Conservation (phyloP, 176 grass and related monocot genomes). For the Hsuehochloa calcarea region DNA sequence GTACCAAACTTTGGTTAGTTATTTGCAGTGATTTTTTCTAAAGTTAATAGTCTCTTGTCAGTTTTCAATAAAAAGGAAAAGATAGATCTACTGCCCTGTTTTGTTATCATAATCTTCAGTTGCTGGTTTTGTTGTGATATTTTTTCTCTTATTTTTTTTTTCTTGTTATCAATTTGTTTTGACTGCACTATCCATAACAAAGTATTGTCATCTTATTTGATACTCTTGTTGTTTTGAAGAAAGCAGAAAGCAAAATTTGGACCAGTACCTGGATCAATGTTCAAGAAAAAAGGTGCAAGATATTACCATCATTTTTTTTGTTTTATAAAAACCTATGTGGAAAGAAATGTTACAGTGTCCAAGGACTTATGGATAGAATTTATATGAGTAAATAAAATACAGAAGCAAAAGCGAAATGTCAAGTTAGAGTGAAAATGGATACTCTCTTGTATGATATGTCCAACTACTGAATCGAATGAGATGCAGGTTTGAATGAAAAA, state of each 20-base stretch:
- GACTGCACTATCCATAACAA: not conserved
- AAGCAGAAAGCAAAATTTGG: conserved; percentile 6
- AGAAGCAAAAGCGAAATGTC: not conserved
- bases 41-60: not conserved
- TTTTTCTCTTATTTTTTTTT: not conserved
- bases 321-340: too few species aligned
- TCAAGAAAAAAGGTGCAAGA: conserved; percentile 35
- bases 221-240: conserved; percentile 7
- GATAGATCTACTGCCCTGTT: not conserved
- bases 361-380: too few species aligned
- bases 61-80: not conserved
- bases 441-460: not conserved
- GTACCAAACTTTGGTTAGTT: conserved; percentile 21
- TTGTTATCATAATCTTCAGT: not conserved
- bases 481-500: not conserved
- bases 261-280: conserved; percentile 20
- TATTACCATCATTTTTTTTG: not conserved
- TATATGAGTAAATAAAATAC: not conserved
- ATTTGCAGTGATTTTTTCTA: not conserved
- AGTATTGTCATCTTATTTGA: not conserved
- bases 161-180: not conserved
- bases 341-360: too few species aligned
- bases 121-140: not conserved
- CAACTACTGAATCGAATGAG: not conserved
- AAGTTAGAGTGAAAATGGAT: not conserved